Conservation (phyloP, 2,329 filamentous ascomycete species). For the Xylaria sp. region DNA sequence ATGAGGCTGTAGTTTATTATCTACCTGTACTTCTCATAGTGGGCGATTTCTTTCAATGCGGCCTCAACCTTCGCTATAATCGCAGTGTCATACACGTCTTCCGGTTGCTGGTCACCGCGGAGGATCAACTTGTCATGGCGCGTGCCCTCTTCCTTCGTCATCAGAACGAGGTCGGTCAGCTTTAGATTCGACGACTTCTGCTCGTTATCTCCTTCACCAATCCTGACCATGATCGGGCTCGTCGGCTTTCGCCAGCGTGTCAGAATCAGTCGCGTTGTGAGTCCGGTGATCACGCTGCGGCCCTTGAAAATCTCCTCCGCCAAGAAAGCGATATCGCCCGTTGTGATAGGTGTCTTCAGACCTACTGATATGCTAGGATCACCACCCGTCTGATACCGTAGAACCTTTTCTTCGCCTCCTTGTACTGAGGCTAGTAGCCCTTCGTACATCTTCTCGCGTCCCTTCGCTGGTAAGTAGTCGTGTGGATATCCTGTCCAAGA, state of each 20-base stretch:
- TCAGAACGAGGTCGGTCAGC: slow-evolving; percentile 42
- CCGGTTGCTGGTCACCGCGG: slow-evolving; percentile 67
- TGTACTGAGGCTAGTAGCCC: slow-evolving; percentile 78
- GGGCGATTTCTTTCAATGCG: slow-evolving; percentile 69
- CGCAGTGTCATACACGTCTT: slow-evolving; percentile 75
- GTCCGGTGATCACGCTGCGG: slow-evolving; percentile 80
- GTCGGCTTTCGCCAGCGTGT: slow-evolving; percentile 77
- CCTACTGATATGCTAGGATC: slow-evolving; percentile 64
- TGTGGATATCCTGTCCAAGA: slow-evolving; percentile 74
- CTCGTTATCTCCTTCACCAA: slow-evolving; percentile 70
- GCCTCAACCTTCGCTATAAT: slow-evolving; percentile 71
- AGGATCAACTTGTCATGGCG: slow-evolving; percentile 82
- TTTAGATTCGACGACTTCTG: slow-evolving; percentile 76
- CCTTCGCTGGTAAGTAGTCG: slow-evolving; percentile 81
- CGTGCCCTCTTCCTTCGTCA: slow-evolving; percentile 46
- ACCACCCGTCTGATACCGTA: slow-evolving; percentile 55
- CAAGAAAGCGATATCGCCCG: slow-evolving; percentile 83
- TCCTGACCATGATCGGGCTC: slow-evolving; percentile 59
- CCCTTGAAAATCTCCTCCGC: slow-evolving; percentile 88
- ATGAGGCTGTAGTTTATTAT: slow-evolving; percentile 7
- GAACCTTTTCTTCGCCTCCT: slow-evolving; percentile 77
- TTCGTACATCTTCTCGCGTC: slow-evolving; percentile 90
- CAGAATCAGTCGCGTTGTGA: slow-evolving; percentile 80
- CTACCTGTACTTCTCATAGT: slow-evolving; percentile 59
- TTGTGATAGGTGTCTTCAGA: slow-evolving; percentile 77